Percentiles rank a stretch among this genome's conserved stretches.
phyloP scores from a whole-genome alignment of 1,284 basidiomycete species.

The Wolfiporia cocos region DNA sequence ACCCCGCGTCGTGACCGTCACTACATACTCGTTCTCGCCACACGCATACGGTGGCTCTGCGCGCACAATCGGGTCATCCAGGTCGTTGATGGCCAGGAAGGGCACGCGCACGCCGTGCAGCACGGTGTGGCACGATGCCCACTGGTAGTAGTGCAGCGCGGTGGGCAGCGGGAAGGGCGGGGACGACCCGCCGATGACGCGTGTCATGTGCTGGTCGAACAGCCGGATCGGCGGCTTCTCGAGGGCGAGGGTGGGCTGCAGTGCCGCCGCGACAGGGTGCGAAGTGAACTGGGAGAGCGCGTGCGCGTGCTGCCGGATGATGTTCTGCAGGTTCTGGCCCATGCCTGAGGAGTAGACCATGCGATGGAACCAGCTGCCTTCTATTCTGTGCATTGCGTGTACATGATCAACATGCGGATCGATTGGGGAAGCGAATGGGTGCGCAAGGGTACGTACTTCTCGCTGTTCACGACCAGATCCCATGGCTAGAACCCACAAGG shows the following conservation, averaged over 20 bases:
- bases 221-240: slow-evolving; percentile 41
- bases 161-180: slow-evolving; percentile 74
- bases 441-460: slow-evolving; percentile 34
- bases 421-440: slow-evolving; percentile 8
- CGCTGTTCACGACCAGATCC: slow-evolving; percentile 55
- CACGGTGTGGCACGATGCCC: slow-evolving; percentile 51
- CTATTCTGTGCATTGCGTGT: slow-evolving; percentile 50
- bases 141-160: slow-evolving; percentile 80
- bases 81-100: slow-evolving; percentile 79
- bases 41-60: slow-evolving; percentile 51
- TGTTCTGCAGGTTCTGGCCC: slow-evolving; percentile 66
- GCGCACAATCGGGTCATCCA: slow-evolving; percentile 85
- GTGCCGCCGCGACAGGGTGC: slow-evolving; percentile 4
- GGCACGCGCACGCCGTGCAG: slow-evolving; percentile 57
- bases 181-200: slow-evolving; percentile 72
- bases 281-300: slow-evolving; percentile 26
- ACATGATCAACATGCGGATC: too few species aligned
- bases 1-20: slow-evolving; percentile 64
- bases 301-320: slow-evolving; percentile 55
- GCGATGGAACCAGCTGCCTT: slow-evolving; percentile 55
- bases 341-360: slow-evolving; percentile 78
- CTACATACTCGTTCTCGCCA: slow-evolving; percentile 55
- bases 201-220: slow-evolving; percentile 68
- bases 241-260: slow-evolving; percentile 6
- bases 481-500: slow-evolving; percentile 74